Base-by-base conservation (phyloP, 495 filamentous ascomycete genomes). In the Penicillium paxilli region DNA sequence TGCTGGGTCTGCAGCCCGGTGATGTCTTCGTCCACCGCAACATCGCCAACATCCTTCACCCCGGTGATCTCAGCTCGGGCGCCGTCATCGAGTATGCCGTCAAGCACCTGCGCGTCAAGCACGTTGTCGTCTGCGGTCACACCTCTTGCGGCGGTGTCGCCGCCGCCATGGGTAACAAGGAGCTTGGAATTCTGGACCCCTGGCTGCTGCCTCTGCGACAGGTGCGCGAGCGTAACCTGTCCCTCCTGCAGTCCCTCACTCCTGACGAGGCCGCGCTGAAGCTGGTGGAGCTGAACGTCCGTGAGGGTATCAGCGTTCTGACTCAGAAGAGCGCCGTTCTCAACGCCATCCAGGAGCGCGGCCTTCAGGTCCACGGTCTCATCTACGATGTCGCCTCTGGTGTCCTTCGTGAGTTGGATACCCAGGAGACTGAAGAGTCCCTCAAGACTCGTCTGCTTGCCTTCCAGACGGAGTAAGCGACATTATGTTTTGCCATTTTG, bases 21-120 rank as follows among this genome's bases (percentile, higher is more conserved):
- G 91, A 96, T 60, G 86, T 96, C 58, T 96, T 96, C 70, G 87
- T 91, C 49, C 92, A 96, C 79, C 89, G 92, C 68, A 96, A 96
- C 78, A 94, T 96, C 70, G 92, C 91, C 68, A 96, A 96, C 75
- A 80, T 94, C 70, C 69, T 96, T 47, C 84, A 86, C 51, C 77
- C 87, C 11, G 83, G 82, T 62, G 92, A 96, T 69, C 80, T 95
- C 62, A 88, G 80, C 74, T 84, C 86, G 32, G 73, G 81, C 14
- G 80, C 83, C 50, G 92, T 94, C n/a, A 85, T 96, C 74, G 86
- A 91, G 62, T 96, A 87, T 66, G 87, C 90, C 51, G 89, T 96
- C 37, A 71, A 60, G 24, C 73, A 86, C 63, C 78, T 96, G 26
- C 84, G 85, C 44, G 91, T 96, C 57, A 80, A 88, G 70, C 88